Evolutionary conservation across 1,284 basidiomycete species (phyloP), one percentile per base, ranked within the genome.

Genomic region (Phellopilus nigrolimitatus): DNA sequence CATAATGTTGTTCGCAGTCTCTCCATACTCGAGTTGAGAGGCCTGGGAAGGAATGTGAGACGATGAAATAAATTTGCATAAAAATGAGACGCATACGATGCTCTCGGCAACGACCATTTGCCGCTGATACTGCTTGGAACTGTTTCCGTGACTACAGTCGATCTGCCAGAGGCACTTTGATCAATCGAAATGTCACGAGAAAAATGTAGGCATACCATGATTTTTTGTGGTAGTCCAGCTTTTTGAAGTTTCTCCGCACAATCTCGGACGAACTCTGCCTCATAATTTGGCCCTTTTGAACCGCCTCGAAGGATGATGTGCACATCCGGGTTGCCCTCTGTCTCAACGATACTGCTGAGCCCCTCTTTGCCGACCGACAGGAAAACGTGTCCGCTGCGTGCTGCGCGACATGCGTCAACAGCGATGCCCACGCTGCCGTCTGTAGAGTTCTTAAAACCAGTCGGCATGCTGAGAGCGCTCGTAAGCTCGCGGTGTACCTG

Each of bases 141-240:
- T 91, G 71, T 97, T 97, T 53, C 93, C 93, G 63, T 93, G 95
- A 60, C 91, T 95, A 78, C 95, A 97, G 68, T 97, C 94, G 61
- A 95, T 82, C 89, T 92, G 17, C 4, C 36, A 31, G 31, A 39
- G 7, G 42, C 33, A 33, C 33, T 38, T 49, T 39, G 52, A 15
- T 24, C 17, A 39, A 47, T 42, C n/a, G 17, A 43, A 39, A 36
- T n/a, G n/a, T n/a, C n/a, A 51, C 21, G 47, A 19, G 4, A 3
- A 31, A 12, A 30, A 43, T 19, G 30, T 46, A 12, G 17, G 28
- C 76, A 56, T 59, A 91, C 88, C 91, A 95, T 95, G 57, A 94
- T 77, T 63, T 85, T 88, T 56, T 84, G 79, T 31, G 81, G 67
- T 47, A 92, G 72, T n/a, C 83, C 85, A 13, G 91, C 89, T 67